Conservation (phyloP, 345 rosid genomes). For the Salix exigua region DNA sequence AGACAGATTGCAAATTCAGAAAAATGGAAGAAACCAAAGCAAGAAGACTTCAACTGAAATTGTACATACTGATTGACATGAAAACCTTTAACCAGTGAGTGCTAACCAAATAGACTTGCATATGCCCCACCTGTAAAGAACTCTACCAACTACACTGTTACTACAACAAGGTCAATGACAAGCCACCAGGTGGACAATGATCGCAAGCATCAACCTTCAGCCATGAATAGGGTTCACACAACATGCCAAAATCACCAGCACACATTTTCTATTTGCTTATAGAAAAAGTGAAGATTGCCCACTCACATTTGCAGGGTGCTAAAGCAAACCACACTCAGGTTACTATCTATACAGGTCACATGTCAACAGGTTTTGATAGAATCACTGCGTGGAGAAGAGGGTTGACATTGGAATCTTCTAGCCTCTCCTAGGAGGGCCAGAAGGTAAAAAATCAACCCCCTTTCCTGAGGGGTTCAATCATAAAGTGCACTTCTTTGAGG, state of each 20-base stretch:
- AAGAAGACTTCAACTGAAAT: background rate
- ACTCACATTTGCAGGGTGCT: background rate
- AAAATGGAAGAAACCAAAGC: background rate
- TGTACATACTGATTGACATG: background rate
- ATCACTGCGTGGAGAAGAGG: background rate
- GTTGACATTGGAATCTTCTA: background rate
- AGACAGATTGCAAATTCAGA: background rate
- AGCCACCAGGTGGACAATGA: background rate
- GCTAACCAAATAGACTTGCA: background rate
- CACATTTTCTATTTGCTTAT: background rate
- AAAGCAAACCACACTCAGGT: background rate
- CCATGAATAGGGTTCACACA: background rate
- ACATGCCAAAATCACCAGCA: background rate
- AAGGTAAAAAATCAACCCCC: no score
- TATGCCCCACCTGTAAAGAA: background rate
- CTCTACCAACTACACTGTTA: background rate
- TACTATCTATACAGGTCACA: no score
- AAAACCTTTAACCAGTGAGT: background rate
- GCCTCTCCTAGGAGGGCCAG: background rate
- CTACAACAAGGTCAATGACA: background rate
- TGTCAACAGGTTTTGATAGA: no score
- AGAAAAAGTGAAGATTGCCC: background rate
- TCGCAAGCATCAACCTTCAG: background rate
- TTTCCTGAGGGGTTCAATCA: background rate
- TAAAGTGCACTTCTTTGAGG: background rate